phyloP scores from a whole-genome alignment of 1,284 basidiomycete species.

The Singerocomus inundabilis region DNA sequence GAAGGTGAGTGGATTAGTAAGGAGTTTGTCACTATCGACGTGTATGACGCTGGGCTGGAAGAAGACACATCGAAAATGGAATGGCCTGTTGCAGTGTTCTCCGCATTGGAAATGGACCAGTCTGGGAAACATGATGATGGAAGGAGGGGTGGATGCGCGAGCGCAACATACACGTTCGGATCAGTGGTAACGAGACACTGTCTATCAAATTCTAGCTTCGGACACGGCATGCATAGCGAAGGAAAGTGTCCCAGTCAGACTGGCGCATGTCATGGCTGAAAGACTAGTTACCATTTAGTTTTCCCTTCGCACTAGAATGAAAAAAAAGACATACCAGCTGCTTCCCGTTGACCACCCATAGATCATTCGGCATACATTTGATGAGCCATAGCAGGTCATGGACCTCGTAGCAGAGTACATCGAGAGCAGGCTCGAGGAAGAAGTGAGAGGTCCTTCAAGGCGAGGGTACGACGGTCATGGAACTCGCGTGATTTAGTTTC shows the following conservation, averaged over 20 bases:
- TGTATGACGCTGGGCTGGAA: slow-evolving; percentile 24
- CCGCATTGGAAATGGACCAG: slow-evolving; percentile 28
- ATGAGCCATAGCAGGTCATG: slow-evolving; percentile 34
- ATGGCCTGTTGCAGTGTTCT: slow-evolving; percentile 25
- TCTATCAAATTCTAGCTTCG: slow-evolving; percentile 31
- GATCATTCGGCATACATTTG: slow-evolving; percentile 32
- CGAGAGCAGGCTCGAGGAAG: too few species aligned
- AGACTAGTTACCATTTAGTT: too few species aligned
- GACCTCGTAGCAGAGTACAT: slow-evolving; percentile 35
- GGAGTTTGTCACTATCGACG: slow-evolving; percentile 31
- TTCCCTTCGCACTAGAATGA: too few species aligned
- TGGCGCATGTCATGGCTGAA: slow-evolving; percentile 22
- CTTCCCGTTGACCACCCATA: slow-evolving; percentile 34
- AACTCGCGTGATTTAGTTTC: slow-evolving; percentile 30
- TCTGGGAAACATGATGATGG: slow-evolving; percentile 23
- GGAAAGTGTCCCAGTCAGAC: slow-evolving; percentile 31
- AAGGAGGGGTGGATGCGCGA: slow-evolving; percentile 15
- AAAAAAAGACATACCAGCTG: slow-evolving; percentile 27
- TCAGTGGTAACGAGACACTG: slow-evolving; percentile 29
- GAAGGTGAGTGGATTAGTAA: slow-evolving; percentile 25
- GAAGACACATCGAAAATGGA: slow-evolving; percentile 22
- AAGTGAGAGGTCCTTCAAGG: slow-evolving; percentile 34
- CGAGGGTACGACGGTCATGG: slow-evolving; percentile 30
- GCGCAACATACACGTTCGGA: slow-evolving; percentile 20
- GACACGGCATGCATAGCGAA: slow-evolving; percentile 29